Conservation (phyloP, 1,139 yeast species). For the Debaryomyces singareniensis region DNA sequence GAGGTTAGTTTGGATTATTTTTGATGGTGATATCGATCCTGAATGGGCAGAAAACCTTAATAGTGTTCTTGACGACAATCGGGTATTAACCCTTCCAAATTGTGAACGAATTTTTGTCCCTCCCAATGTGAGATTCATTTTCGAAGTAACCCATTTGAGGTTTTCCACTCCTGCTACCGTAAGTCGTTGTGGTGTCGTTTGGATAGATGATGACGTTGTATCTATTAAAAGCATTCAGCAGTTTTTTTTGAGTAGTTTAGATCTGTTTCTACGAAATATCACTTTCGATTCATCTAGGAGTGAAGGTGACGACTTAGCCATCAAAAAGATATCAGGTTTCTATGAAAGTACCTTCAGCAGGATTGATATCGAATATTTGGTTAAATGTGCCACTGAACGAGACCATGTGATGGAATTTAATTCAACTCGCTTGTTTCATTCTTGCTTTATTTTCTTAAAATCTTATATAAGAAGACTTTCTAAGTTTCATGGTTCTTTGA, state of each 20-base stretch:
- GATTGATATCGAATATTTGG: constrained; percentile 4
- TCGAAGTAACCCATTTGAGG: constrained; percentile 66
- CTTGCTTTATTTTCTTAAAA: constrained; percentile 25
- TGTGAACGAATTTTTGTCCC: constrained; percentile 81
- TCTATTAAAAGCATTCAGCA: constrained; percentile 11
- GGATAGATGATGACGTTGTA: constrained; percentile 43
- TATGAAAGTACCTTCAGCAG: constrained; percentile 5
- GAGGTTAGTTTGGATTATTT: constrained; percentile 68
- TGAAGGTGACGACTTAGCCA: background rate
- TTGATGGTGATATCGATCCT: constrained; percentile 94
- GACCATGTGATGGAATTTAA: constrained; percentile 54
- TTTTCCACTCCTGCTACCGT: constrained; percentile 87
- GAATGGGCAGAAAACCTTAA: constrained; percentile 90
- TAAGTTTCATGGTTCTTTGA: constrained; percentile 8
- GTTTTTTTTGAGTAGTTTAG: background rate
- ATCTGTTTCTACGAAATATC: background rate
- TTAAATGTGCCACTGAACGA: constrained; percentile 13
- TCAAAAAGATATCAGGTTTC: background rate
- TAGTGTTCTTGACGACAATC: constrained; percentile 87
- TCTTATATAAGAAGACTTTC: constrained; percentile 18
- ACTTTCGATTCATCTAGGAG: background rate
- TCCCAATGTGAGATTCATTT: constrained; percentile 54
- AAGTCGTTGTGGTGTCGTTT: constrained; percentile 87
- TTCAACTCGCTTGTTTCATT: constrained; percentile 29
- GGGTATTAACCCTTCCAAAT: constrained; percentile 72